A percentile compares a stretch with the other conserved stretches of the same genome.
Conservation (phyloP, 805 yeast genomes). For the Cyberlindnera meyerae region DNA sequence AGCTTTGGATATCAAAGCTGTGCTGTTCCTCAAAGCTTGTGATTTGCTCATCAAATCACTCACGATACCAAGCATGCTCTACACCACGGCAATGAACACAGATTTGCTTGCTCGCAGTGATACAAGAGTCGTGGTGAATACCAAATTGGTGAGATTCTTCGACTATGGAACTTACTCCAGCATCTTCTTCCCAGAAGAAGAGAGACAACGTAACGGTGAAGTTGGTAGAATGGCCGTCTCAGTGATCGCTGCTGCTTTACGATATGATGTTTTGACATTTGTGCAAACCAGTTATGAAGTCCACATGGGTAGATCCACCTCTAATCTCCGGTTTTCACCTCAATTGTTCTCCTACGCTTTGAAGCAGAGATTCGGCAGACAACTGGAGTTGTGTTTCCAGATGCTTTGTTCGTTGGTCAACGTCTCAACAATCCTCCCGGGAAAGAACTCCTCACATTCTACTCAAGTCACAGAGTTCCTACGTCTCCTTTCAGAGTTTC, state of each 20-base stretch:
- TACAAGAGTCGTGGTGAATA: conserved; percentile 41
- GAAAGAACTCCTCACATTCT: conserved; percentile 24
- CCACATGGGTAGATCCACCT: conserved; percentile 28
- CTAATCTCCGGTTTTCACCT: conserved; percentile 27
- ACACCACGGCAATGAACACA: conserved; percentile 28
- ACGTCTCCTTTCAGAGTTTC: conserved; percentile 28
- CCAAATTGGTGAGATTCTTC: conserved; percentile 31
- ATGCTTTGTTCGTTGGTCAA: conserved; percentile 23
- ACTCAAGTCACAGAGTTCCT: conserved; percentile 26
- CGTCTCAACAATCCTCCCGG: conserved; percentile 27
- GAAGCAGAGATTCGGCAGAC: conserved; percentile 22
- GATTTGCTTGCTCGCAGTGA: conserved; percentile 43
- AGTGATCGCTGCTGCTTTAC: conserved; percentile 37
- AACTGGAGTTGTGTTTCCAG: conserved; percentile 21
- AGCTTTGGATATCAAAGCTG: conserved; percentile 32
- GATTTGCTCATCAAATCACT: conserved; percentile 9
- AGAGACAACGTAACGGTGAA: conserved; percentile 26
- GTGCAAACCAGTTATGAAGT: conserved; percentile 37
- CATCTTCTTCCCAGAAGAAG: conserved; percentile 27
- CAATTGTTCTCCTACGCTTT: conserved; percentile 27
- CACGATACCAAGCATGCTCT: conserved; percentile 16
- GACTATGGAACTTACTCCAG: conserved; percentile 27
- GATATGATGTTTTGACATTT: conserved; percentile 42
- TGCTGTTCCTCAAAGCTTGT: conserved; percentile 29
- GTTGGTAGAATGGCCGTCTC: conserved; percentile 32